These are phyloP conservation scores for Alternaria triticina DNA, from an alignment of 2,329 filamentous ascomycete species.

Conservation along the genomic window DNA sequence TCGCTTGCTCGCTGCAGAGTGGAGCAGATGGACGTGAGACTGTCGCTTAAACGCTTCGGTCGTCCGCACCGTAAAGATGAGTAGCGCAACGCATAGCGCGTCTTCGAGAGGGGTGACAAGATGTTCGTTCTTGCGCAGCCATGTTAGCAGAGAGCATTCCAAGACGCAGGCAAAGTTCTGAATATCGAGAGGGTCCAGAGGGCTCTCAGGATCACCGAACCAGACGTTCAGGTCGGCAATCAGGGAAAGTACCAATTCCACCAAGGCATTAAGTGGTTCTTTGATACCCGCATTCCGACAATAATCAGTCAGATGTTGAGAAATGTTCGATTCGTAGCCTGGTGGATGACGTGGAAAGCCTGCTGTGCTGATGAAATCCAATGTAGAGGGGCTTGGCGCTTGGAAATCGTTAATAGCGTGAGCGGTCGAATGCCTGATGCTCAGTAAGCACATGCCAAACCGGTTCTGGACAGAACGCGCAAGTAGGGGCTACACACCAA, in stretches of 20 bases:
- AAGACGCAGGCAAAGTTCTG: slow-evolving; percentile 47
- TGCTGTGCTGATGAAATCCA: slow-evolving; percentile 37
- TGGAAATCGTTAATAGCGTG: slow-evolving; percentile 47
- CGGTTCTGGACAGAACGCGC: slow-evolving; percentile 20
- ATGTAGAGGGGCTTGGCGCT: slow-evolving; percentile 39
- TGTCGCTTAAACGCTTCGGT: slow-evolving; percentile 41
- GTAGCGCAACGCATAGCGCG: slow-evolving; percentile 44
- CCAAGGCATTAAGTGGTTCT: slow-evolving; percentile 34
- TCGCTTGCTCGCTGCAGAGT: slow-evolving; percentile 40
- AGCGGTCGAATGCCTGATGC: slow-evolving; percentile 48
- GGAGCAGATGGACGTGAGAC: slow-evolving; percentile 35
- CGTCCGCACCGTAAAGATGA: slow-evolving; percentile 45
- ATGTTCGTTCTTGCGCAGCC: slow-evolving; percentile 37
- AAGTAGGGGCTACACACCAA: slow-evolving; percentile 40
- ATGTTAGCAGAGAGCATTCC: slow-evolving; percentile 41
- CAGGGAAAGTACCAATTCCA: slow-evolving; percentile 39
- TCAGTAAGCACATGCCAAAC: slow-evolving; percentile 47
- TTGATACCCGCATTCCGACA: slow-evolving; percentile 39
- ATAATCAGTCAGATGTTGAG: slow-evolving; percentile 38
- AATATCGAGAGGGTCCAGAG: slow-evolving; percentile 44
- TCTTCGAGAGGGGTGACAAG: slow-evolving; percentile 40
- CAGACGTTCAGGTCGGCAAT: slow-evolving; percentile 46
- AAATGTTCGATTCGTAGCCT: slow-evolving; percentile 37
- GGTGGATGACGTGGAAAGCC: slow-evolving; percentile 37
- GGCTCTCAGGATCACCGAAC: slow-evolving; percentile 38